Evolutionary conservation across 208 protist species (phyloP).

Genomic region (Crithidia brevicula): DNA sequence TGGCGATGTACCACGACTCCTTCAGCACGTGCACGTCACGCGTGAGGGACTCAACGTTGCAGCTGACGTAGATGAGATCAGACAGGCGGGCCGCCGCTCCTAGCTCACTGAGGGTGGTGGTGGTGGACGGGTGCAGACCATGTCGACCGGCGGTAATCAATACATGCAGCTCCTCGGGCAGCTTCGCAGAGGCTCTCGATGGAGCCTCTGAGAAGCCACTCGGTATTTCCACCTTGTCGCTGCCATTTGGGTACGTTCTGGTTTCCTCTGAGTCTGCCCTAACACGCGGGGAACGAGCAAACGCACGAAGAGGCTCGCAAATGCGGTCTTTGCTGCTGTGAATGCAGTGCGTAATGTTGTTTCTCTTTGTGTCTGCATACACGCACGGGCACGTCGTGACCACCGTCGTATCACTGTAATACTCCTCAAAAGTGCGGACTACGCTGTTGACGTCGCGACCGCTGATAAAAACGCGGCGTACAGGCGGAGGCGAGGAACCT

Average conservation of each 20-base stretch:
- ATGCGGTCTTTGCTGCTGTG: slow-evolving; percentile 26
- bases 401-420: slow-evolving; percentile 21
- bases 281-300: neutral
- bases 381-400: slow-evolving; percentile 49
- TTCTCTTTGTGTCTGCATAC: slow-evolving; percentile 30
- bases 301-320: neutral
- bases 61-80: slow-evolving; percentile 56
- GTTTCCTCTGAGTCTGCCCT: no score
- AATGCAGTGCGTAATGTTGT: slow-evolving; percentile 31
- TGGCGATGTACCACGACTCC: slow-evolving; percentile 18
- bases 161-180: slow-evolving; percentile 22
- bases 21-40: slow-evolving; percentile 43
- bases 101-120: slow-evolving; percentile 22
- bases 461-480: slow-evolving; percentile 36
- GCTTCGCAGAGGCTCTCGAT: neutral
- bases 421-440: slow-evolving; percentile 34
- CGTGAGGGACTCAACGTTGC: slow-evolving; percentile 45
- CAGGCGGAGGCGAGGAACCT: no score
- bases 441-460: slow-evolving; percentile 52
- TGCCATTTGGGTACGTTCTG: neutral
- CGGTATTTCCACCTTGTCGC: neutral
- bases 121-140: slow-evolving; percentile 44
- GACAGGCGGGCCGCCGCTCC: slow-evolving; percentile 14
- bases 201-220: neutral
- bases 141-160: slow-evolving; percentile 43